A percentile compares a stretch with the other conserved stretches of the same genome.
Conservation (phyloP, 2,329 filamentous ascomycete genomes). For the Tetracladium maxilliforme region DNA sequence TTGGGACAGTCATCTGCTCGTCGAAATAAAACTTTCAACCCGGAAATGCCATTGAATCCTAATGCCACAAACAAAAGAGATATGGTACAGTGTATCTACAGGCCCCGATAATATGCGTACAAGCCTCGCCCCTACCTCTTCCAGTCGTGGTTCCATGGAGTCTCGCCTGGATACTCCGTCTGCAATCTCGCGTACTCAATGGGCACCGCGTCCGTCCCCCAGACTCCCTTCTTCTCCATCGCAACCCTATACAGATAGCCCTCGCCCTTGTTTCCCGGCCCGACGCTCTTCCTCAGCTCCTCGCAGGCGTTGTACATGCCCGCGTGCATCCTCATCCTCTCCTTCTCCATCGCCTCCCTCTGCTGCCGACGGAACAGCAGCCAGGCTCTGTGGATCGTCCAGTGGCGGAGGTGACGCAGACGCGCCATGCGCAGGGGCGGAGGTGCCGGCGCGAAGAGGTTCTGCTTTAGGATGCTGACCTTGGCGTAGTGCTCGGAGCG, state of each 20-base stretch:
- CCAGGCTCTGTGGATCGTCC: slow-evolving; percentile 98
- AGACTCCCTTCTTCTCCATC: slow-evolving; percentile 83
- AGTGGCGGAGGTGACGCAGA: slow-evolving; percentile 79
- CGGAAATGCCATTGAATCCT: not conserved
- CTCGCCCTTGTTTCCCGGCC: slow-evolving; percentile 39
- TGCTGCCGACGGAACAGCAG: slow-evolving; percentile 61
- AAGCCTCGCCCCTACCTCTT: slow-evolving; percentile 43
- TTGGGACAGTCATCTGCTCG: too few relatives aligned
- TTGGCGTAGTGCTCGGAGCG: slow-evolving; percentile 58
- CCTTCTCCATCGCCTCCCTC: slow-evolving; percentile 46
- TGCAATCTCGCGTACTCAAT: slow-evolving; percentile 83
- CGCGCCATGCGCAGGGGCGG: slow-evolving; percentile 80
- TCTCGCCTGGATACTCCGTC: slow-evolving; percentile 65
- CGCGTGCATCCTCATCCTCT: slow-evolving; percentile 64
- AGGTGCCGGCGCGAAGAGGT: too few relatives aligned
- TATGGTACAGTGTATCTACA: not conserved
- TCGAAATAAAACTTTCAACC: too few relatives aligned
- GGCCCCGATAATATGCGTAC: not conserved
- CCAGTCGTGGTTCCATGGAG: slow-evolving; percentile 92
- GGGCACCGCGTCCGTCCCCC: slow-evolving; percentile 56
- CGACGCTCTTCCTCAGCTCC: slow-evolving; percentile 51
- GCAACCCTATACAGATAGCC: slow-evolving; percentile 74
- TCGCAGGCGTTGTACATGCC: slow-evolving; percentile 79
- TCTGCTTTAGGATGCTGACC: slow-evolving; percentile 51
- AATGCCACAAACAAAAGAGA: slow-evolving; percentile 1